These are phyloP conservation scores for Ambrosiella beaveri DNA, from an alignment of 2,329 filamentous ascomycete genomes.

Conservation along the genomic window DNA sequence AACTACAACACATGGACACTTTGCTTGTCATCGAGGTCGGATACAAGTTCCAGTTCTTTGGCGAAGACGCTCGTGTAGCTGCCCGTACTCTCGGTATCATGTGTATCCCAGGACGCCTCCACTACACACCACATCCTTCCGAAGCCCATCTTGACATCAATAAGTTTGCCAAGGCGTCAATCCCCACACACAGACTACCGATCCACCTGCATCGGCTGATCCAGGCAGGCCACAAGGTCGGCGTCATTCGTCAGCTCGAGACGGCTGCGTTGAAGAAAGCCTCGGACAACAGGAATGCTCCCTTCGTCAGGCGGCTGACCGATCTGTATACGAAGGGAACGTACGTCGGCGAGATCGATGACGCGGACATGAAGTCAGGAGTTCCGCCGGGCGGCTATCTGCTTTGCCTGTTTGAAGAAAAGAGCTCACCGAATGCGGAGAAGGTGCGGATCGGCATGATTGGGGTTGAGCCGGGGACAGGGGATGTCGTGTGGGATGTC, in stretches of 20 bases:
- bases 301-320: slow-evolving; percentile 82
- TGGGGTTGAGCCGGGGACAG: slow-evolving; percentile 87
- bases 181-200: slow-evolving; percentile 76
- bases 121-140: slow-evolving; percentile 58
- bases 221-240: slow-evolving; percentile 84
- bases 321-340: slow-evolving; percentile 97
- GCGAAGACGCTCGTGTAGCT: slow-evolving; percentile 78
- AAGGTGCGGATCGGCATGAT: slow-evolving; percentile 83
- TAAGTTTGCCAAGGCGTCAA: slow-evolving; percentile 78
- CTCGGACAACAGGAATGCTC: slow-evolving; percentile 82
- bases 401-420: slow-evolving; percentile 79
- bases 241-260: slow-evolving; percentile 84
- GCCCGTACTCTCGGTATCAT: slow-evolving; percentile 87
- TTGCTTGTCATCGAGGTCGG: slow-evolving; percentile 86
- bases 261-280: slow-evolving; percentile 91
- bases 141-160: slow-evolving; percentile 71
- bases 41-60: slow-evolving; percentile 96
- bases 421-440: slow-evolving; percentile 57
- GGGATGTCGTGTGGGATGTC: slow-evolving; percentile 86
- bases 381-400: slow-evolving; percentile 64
- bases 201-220: slow-evolving; percentile 91
- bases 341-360: slow-evolving; percentile 85
- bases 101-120: slow-evolving; percentile 87
- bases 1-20: slow-evolving; percentile 76
- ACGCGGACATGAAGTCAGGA: slow-evolving; percentile 27